These are phyloP conservation scores for Botrytis medusae DNA, from an alignment of 2,329 filamentous ascomycete genomes.

Conservation along the genomic window DNA sequence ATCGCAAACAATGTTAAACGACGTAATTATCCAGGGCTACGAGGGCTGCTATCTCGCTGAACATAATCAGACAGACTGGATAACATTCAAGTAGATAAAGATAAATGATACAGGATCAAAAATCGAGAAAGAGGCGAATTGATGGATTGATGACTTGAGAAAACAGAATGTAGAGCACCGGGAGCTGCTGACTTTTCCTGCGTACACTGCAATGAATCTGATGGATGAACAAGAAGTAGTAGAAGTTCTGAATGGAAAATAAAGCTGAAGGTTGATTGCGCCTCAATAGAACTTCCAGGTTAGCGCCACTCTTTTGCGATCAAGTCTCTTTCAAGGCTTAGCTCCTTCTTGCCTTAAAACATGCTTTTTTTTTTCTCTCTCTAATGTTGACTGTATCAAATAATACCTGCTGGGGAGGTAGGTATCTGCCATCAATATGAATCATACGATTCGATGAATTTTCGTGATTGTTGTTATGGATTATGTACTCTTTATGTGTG, in stretches of 20 bases:
- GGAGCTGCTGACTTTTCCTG: not conserved
- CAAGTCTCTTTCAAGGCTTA: slow-evolving; percentile 20
- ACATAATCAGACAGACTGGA: slow-evolving; percentile 21
- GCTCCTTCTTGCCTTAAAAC: slow-evolving; percentile 8
- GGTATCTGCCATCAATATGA: not conserved
- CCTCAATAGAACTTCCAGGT: slow-evolving; percentile 18
- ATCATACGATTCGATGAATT: not conserved
- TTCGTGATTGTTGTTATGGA: not conserved
- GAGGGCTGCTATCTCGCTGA: slow-evolving; percentile 16
- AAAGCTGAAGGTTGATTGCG: slow-evolving; percentile 22
- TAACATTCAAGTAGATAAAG: slow-evolving; percentile 15
- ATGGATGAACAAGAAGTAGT: not conserved
- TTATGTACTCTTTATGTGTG: not conserved
- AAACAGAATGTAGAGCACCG: not conserved
- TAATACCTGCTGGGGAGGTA: not conserved
- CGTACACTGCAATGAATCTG: slow-evolving; percentile 1
- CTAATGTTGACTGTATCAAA: not conserved
- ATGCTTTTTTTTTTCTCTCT: not conserved
- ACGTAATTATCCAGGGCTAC: slow-evolving; percentile 19
- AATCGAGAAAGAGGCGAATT: not conserved
- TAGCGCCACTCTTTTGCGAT: slow-evolving; percentile 21
- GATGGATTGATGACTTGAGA: not conserved
- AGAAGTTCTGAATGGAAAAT: slow-evolving; percentile 1
- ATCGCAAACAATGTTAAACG: not conserved
- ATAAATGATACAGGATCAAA: not conserved